phyloP scores from a whole-genome alignment of 2,329 filamentous ascomycete species.

The Plectosphaerella cucumerina region DNA sequence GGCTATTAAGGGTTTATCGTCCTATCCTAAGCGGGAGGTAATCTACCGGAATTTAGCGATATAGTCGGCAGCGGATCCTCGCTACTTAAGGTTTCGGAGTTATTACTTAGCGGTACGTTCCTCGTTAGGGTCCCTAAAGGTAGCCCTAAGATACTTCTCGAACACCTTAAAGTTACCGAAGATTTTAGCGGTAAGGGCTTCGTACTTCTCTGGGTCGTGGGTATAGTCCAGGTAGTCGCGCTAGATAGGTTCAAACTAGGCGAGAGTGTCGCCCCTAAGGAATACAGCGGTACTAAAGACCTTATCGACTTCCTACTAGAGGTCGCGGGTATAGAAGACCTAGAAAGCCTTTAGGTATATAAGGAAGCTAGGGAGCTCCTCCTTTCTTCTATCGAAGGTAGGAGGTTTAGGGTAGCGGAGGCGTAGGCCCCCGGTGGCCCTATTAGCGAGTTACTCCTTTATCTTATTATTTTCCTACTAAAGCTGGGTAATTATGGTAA shows the following conservation, averaged over 20 bases:
- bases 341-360: no score
- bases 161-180: not conserved
- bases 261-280: no score
- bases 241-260: no score
- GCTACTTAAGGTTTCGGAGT: not conserved
- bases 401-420: not conserved
- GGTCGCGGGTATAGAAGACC: no score
- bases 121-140: constrained; percentile 2
- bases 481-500: no score
- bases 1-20: not conserved
- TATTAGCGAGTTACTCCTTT: no score
- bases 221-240: not conserved
- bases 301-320: no score
- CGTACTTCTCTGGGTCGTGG: not conserved
- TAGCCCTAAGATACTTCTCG: not conserved
- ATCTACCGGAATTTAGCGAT: not conserved
- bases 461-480: no score
- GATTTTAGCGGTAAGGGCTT: not conserved
- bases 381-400: not conserved
- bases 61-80: not conserved
- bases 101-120: not conserved
- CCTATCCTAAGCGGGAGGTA: not conserved
- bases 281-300: no score
- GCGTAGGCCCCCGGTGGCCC: not conserved
- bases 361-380: not conserved